Evolutionary conservation across 1,284 basidiomycete species (phyloP), one percentile per base, ranked within the genome.

Genomic region (Pseudozyma flocculosa): DNA sequence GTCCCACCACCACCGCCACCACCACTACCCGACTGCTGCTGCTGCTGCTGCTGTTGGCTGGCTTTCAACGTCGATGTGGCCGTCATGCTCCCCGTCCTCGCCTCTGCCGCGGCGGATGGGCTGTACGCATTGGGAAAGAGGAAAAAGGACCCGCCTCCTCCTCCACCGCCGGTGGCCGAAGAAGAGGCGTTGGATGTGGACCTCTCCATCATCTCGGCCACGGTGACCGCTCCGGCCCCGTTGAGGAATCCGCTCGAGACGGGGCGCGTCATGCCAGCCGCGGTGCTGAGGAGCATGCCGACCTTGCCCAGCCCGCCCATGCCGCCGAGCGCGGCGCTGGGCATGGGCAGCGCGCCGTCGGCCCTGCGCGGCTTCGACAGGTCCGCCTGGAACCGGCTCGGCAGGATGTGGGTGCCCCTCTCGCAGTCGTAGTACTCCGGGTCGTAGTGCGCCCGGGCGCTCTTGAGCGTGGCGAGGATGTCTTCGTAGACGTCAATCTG

Each of bases 401-500:
- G 21, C 9, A 65, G 36, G 3, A 65, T 21, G 41, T 60, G 54
- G 15, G 48, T 45, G 10, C 46, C 62, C 2, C 13, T 17, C 15
- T 49, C 54, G n/a, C 57, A 39, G 17, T 56, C 62, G 26, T 65
- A 60, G 37, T 60, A 57, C 37, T 57, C 50, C 10, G 43, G 44
- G n/a, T 65, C 57, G 36, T 60, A 65, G 22, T 57, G 57, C 38
- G 52, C 19, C 17, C 62, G 38, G 2, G 67, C 63, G 3, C 43
- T 47, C 11, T 43, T 49, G n/a, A 69, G 50, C 44, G 48, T 54
- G 2, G 51, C 55, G 22, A 69, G 46, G 2, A 70, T 48, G 3
- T 32, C 42, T 30, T 68, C 61, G 51, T 72, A 59, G 17, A 70
- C 48, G 15, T 57, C 68, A 19, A 73, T 71, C 44, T 73, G 55